Conservation (phyloP, 2,329 filamentous ascomycete species). For the Teratosphaeria epicoccoides region DNA sequence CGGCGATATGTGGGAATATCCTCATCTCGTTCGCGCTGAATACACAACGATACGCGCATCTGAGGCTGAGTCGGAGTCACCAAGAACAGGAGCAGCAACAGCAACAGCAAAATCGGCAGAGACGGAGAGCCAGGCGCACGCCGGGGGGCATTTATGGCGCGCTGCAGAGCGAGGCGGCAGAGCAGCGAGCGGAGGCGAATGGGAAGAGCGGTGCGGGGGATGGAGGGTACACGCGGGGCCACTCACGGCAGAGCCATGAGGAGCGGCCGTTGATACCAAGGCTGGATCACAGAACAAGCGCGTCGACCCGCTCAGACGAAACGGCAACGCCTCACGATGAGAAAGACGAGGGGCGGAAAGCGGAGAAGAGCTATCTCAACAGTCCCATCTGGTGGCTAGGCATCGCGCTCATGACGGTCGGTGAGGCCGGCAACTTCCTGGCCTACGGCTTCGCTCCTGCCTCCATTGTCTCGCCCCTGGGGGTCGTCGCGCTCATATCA, state of each 20-base stretch:
- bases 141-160: slow-evolving; percentile 36
- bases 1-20: slow-evolving; percentile 83
- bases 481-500: slow-evolving; percentile 90
- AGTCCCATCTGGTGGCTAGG: slow-evolving; percentile 96
- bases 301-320: slow-evolving; percentile 28
- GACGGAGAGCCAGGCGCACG: slow-evolving; percentile 22
- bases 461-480: slow-evolving; percentile 90
- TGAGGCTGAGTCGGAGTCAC: slow-evolving; percentile 64
- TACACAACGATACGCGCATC: slow-evolving; percentile 91
- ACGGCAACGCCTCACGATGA: slow-evolving; percentile 25
- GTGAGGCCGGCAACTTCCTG: slow-evolving; percentile 91
- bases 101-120: slow-evolving; percentile 35
- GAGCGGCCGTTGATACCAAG: slow-evolving; percentile 45
- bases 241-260: slow-evolving; percentile 33
- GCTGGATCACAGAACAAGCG: slow-evolving; percentile 35
- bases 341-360: slow-evolving; percentile 25
- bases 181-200: slow-evolving; percentile 21
- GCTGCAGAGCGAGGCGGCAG: slow-evolving; percentile 25
- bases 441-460: slow-evolving; percentile 96
- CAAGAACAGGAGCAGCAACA: slow-evolving; percentile 32
- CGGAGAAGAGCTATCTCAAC: slow-evolving; percentile 65
- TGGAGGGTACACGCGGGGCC: slow-evolving; percentile 16
- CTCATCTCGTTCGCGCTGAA: slow-evolving; percentile 93
- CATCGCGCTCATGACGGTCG: slow-evolving; percentile 82
- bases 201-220: slow-evolving; percentile 4